A percentile compares a stretch with the other conserved stretches of the same genome.
Conservation (phyloP, 805 yeast species). For the Saccharomycopsis guyanensis region DNA sequence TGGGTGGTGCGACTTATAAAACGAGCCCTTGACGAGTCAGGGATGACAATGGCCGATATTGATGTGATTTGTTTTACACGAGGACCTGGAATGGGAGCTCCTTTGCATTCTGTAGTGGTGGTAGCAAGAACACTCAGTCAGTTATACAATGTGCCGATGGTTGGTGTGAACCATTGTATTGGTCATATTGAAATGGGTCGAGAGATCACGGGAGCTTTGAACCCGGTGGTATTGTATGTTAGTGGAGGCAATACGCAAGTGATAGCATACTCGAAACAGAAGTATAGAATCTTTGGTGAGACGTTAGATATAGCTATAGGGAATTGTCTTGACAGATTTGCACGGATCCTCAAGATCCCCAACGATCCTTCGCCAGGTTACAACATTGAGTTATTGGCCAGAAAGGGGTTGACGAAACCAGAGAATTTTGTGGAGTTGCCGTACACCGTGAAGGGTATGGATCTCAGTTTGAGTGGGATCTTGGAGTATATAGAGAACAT, state of each 20-base stretch:
- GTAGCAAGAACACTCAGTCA: slow-evolving; percentile 83
- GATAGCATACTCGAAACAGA: slow-evolving; percentile 88
- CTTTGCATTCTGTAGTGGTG: slow-evolving; percentile 83
- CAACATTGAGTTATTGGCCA: slow-evolving; percentile 92
- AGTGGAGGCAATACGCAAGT: slow-evolving; percentile 99
- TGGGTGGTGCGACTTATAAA: slow-evolving; percentile 83
- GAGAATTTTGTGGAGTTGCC: slow-evolving; percentile 62
- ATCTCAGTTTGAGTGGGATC: slow-evolving; percentile 92
- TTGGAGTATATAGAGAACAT: slow-evolving; percentile 75
- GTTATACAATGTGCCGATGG: slow-evolving; percentile 74
- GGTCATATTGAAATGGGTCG: slow-evolving; percentile 99
- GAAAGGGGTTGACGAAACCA: slow-evolving; percentile 40
- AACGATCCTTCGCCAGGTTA: slow-evolving; percentile 97
- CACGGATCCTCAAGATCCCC: slow-evolving; percentile 79
- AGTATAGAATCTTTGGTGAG: slow-evolving; percentile 98
- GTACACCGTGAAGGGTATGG: slow-evolving; percentile 98
- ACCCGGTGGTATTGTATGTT: slow-evolving; percentile 94
- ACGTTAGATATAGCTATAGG: slow-evolving; percentile 97
- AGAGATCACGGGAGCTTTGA: slow-evolving; percentile 95
- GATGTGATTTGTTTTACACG: slow-evolving; percentile 90
- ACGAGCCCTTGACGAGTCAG: slow-evolving; percentile 56
- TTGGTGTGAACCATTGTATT: slow-evolving; percentile 95
- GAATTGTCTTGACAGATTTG: slow-evolving; percentile 92
- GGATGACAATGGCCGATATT: slow-evolving; percentile 40
- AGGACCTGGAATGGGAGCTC: slow-evolving; percentile 99